Percentiles rank a stretch among this genome's conserved stretches.
These are phyloP conservation scores for Arachis hypogaea DNA, from an alignment of 306 rosid species.

Conservation along the genomic window DNA sequence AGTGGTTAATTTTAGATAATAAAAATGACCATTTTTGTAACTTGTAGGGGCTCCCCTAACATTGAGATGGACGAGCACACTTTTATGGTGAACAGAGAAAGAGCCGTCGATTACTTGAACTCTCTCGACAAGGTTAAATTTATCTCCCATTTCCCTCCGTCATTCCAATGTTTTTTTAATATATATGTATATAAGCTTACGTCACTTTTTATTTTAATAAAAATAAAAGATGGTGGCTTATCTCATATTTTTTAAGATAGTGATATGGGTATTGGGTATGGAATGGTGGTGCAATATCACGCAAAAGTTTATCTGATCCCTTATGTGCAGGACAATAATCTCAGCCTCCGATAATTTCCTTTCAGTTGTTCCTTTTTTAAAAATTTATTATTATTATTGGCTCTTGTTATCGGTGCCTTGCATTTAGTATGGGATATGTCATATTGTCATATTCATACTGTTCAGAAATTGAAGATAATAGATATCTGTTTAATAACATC, in stretches of 20 bases:
- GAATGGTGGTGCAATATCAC: constrained; percentile 22
- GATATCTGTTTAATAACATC: too few relatives aligned
- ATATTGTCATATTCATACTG: not conserved
- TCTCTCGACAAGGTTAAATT: constrained; percentile 78
- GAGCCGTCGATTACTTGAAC: constrained; percentile 93
- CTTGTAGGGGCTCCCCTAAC: constrained; percentile 83
- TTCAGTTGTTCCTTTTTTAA: not conserved
- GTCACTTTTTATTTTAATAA: not conserved
- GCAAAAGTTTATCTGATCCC: constrained; percentile 2
- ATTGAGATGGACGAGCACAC: constrained; percentile 94
- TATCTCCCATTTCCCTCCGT: not conserved
- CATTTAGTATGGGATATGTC: constrained; percentile 14
- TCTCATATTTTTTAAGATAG: constrained; percentile 27
- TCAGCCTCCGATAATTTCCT: not conserved
- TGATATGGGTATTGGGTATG: constrained; percentile 39
- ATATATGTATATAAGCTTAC: too few relatives aligned
- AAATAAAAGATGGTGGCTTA: not conserved
- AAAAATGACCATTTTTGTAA: too few relatives aligned
- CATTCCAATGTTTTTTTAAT: not conserved
- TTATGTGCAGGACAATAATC: constrained; percentile 22
- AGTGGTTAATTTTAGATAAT: too few relatives aligned
- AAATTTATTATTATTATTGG: not conserved
- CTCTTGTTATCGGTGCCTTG: not conserved
- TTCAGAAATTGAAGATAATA: not conserved
- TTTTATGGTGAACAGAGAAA: constrained; percentile 86